A percentile compares a stretch with the other conserved stretches of the same genome.
These are phyloP conservation scores for Delonix regia DNA, from an alignment of 306 rosid genomes.

Conservation along the genomic window DNA sequence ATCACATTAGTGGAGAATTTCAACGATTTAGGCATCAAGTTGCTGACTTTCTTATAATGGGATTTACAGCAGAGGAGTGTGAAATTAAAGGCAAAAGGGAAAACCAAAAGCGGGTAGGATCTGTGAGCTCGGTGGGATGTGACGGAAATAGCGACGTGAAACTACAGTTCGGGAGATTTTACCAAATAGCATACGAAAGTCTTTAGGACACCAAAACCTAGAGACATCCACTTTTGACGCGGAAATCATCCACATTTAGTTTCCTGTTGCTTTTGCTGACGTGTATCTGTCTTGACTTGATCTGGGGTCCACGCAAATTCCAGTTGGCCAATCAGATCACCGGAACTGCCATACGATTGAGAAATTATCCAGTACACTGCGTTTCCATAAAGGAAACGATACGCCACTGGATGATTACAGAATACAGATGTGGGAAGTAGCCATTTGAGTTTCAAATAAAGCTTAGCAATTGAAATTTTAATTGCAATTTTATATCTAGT, in stretches of 20 bases:
- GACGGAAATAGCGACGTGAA: constrained; percentile 30
- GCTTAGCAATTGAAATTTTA: too few species aligned
- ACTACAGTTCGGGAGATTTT: constrained; percentile 14
- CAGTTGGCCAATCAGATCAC: constrained; percentile 34
- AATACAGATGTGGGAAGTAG: not conserved
- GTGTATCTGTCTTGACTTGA: constrained; percentile 9
- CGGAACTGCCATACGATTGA: not conserved
- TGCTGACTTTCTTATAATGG: not conserved
- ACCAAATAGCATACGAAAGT: constrained; percentile 7
- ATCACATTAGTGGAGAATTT: not conserved
- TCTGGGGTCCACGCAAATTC: constrained; percentile 28
- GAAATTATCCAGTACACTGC: not conserved
- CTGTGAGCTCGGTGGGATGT: not conserved
- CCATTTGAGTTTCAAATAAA: too few species aligned
- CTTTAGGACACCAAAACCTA: constrained; percentile 36
- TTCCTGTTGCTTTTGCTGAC: constrained; percentile 47
- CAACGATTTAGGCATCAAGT: not conserved
- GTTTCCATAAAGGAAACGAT: not conserved
- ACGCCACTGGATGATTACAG: not conserved
- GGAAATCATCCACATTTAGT: constrained; percentile 34
- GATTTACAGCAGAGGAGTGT: not conserved
- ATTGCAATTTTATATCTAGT: too few species aligned
- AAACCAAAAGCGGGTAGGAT: not conserved
- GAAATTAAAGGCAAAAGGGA: not conserved
- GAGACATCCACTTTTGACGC: constrained; percentile 31